Evolutionary conservation across 225 moss, liverwort and hornwort species (phyloP).

Genomic region (Physcomitrium patens): DNA sequence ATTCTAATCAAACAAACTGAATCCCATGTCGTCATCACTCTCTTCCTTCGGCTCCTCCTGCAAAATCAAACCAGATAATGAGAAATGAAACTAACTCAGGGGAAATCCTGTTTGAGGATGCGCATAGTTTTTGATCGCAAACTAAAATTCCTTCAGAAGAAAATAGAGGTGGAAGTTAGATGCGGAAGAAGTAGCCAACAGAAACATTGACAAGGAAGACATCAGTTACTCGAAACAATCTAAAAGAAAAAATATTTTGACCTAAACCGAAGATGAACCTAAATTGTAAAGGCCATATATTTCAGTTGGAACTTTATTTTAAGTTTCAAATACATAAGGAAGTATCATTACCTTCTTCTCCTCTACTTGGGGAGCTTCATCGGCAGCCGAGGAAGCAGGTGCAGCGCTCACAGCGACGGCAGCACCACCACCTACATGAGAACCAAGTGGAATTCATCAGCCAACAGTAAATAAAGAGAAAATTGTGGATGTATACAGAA

Average conservation of each 20-base stretch:
- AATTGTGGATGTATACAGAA: background rate
- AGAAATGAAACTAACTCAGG: background rate
- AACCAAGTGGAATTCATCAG: background rate
- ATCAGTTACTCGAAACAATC: too few relatives aligned
- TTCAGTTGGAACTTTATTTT: too few relatives aligned
- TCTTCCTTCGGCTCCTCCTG: slow-evolving; percentile 79
- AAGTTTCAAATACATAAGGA: background rate
- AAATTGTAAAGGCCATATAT: too few relatives aligned
- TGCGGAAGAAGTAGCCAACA: too few relatives aligned
- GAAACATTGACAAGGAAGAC: too few relatives aligned
- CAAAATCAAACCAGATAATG: background rate
- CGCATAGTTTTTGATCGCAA: too few relatives aligned
- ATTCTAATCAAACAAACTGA: slow-evolving; percentile 74
- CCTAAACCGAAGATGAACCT: too few relatives aligned
- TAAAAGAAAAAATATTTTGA: too few relatives aligned
- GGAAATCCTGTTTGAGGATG: too few relatives aligned
- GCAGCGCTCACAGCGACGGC: slow-evolving; percentile 62
- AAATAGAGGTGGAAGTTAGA: too few relatives aligned
- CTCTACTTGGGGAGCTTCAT: slow-evolving; percentile 52
- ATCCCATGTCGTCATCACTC: slow-evolving; percentile 76
- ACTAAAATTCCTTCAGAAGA: too few relatives aligned
- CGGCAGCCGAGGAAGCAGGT: slow-evolving; percentile 51
- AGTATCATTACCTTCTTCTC: slow-evolving; percentile 44
- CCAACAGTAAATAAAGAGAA: too few relatives aligned
- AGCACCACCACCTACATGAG: slow-evolving; percentile 58